A percentile compares a stretch with the other conserved stretches of the same genome.
phyloP scores from a whole-genome alignment of 176 grass and related monocot species.

The Lolium rigidum region DNA sequence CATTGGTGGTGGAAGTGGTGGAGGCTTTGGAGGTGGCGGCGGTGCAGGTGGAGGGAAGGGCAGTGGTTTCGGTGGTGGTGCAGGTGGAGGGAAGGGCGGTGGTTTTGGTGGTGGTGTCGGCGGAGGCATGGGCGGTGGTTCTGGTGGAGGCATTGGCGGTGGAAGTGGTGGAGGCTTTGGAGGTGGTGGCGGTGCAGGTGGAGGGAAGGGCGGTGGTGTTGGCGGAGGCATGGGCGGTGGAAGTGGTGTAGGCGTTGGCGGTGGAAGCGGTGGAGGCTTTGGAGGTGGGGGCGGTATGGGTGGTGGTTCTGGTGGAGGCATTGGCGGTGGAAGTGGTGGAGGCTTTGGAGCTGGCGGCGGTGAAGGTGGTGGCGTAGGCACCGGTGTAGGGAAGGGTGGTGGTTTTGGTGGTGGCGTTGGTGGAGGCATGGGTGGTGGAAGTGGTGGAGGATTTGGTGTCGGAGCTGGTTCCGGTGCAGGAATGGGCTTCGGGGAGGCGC shows the following conservation, averaged over 20 bases:
- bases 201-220: not conserved
- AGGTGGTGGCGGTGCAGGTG: not conserved
- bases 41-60: conserved; percentile 12
- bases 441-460: not conserved
- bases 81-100: not conserved
- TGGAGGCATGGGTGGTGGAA: not conserved
- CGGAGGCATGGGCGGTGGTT: conserved; percentile 3
- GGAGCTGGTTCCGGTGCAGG: conserved; percentile 2
- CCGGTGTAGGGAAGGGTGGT: not conserved
- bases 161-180: conserved; percentile 34
- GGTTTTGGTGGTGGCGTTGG: not conserved
- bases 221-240: conserved; percentile 22
- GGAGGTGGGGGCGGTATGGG: conserved; percentile 17
- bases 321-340: not conserved
- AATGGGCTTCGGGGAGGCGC: not conserved
- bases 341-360: conserved; percentile 21
- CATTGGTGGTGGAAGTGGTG: conserved; percentile 17
- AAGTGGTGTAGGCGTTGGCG: not conserved
- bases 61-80: conserved; percentile 27
- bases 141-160: not conserved
- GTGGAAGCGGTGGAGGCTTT: conserved; percentile 32
- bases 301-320: not conserved
- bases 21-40: conserved; percentile 1
- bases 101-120: conserved; percentile 32
- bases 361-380: not conserved